Evolutionary conservation across 345 rosid species (phyloP), one percentile per base, ranked within the genome.

Genomic region (Passiflora organensis): DNA sequence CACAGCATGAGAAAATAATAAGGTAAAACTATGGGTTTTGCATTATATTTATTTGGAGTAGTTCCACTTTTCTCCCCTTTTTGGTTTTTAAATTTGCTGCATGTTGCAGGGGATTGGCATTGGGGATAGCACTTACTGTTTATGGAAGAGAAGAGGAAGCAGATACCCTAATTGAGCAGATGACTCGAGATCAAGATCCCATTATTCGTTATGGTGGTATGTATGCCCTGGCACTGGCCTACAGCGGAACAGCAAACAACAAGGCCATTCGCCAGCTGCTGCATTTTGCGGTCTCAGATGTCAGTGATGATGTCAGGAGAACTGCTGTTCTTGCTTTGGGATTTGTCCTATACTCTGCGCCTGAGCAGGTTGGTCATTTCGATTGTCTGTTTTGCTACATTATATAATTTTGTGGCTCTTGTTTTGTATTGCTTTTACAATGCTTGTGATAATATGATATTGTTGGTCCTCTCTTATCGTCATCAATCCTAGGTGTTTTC

Each of bases 141-240:
- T 89, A 94, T 52, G 99, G 99, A 54, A 83, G 97, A 72, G 99
- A 94, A 82, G 99, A 94, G 71, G 99, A 87, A 62, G 99, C 99
- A 32, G 99, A 94, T 68, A 89, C 96, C 13, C 73, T 94, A 62
- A 94, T 94, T 37, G 97, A 94, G 83, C 96, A 94, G 81, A 87
- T 94, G 99, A 85, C 96, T 34, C 78, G 96, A 18, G 99, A 89
- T 48, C 97, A 94, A 58, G 99, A 94, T 71, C 99, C 97, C 43
- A 94, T 94, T 48, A 70, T 94, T 54, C 97, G 99, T 56, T 89
- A 94, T 71, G 99, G 99, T 63, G 97, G 99, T 41, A 89, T 94
- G 97, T 94, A 94, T 49, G 97, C 99, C 28, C 65, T 94, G 69
- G 99, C 96, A 46, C 73, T 94, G 82, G 97, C 99, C 38, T 94